Conservation (phyloP, 2,329 filamentous ascomycete species). For the Hymenoscyphus fructigenus region DNA sequence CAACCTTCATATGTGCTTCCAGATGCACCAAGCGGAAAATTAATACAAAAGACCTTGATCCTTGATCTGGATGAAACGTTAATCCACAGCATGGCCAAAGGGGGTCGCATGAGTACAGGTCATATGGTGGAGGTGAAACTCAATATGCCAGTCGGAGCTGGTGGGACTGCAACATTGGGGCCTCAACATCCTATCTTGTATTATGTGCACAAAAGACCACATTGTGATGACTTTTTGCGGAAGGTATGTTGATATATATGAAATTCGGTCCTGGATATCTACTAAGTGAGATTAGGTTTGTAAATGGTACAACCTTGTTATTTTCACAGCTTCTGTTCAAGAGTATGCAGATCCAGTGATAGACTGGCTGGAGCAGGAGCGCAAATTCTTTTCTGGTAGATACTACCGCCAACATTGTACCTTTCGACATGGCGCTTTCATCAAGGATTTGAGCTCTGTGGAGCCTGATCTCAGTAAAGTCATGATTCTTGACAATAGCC, state of each 20-base stretch:
- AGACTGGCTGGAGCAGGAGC: constrained; percentile 95
- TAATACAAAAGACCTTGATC: constrained; percentile 87
- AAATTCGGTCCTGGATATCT: not conserved
- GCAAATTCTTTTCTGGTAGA: constrained; percentile 90
- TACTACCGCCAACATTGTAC: constrained; percentile 99
- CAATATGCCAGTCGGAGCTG: constrained; percentile 67
- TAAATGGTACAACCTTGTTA: constrained; percentile 97
- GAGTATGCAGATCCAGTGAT: constrained; percentile 99
- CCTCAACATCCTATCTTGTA: constrained; percentile 96
- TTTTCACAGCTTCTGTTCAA: constrained; percentile 96
- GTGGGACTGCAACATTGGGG: constrained; percentile 65
- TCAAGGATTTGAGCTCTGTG: constrained; percentile 94
- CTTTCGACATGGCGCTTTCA: constrained; percentile 91
- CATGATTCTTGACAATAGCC: constrained; percentile 98
- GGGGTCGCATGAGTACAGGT: constrained; percentile 89
- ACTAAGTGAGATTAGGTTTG: constrained; percentile 57
- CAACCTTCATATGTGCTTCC: constrained; percentile 78
- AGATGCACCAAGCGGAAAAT: constrained; percentile 49
- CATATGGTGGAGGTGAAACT: constrained; percentile 99
- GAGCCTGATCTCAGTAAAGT: constrained; percentile 97
- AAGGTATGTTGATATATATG: constrained; percentile 52
- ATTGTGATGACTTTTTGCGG: constrained; percentile 94
- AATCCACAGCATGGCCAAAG: constrained; percentile 97
- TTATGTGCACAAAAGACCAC: constrained; percentile 96
- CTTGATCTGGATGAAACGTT: constrained; percentile 95